Evolutionary conservation across 2,329 filamentous ascomycete genomes (phyloP), one percentile per base, ranked within the genome.

Genomic region (Calonectria pteridis): DNA sequence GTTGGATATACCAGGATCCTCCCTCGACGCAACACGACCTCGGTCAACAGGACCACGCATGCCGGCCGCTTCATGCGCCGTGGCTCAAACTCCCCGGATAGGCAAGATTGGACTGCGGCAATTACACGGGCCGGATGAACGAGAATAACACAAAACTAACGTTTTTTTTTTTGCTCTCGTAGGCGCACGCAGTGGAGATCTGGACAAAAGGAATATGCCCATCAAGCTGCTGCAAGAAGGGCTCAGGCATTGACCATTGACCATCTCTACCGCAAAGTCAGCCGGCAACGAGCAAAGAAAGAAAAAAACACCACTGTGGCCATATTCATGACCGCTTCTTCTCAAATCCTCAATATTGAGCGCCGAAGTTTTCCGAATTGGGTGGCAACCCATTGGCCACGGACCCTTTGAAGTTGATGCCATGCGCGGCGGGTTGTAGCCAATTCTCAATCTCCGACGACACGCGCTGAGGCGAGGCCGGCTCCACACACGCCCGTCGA

Each of bases 401-500:
- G 51, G 33, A 10, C 33, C 33, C 16, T 40, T 31, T 20, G 10
- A 53, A 62, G 14, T 62, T 37, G 55, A 62, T 40, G 55, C 23
- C 14, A 62, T 62, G 55, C 55, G 31, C n/a, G 31, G 13, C 14
- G 14, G 23, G 20, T 31, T 11, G n/a, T 31, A 62, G 35, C 55
- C 55, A 40, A 62, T 40, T 62, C 55, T 18, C 55, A 62, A 62
- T 62, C 55, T 62, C 55, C 55, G 55, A 62, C 13, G 55, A 37
- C 55, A 18, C 26, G 55, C 33, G 37, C 43, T 23, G 10, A 33
- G 40, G 40, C 4, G 5, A 28, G 50, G 26, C 14, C 20, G 28
- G 26, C 28, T 40, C 55, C 55, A 59, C 55, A 40, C 55, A 6
- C 37, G 16, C 33, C 14, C 55, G 55, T 13, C 55, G 55, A 35